Base-by-base conservation (phyloP, 2,329 filamentous ascomycete species). In the Orbilia blumenaviensis region DNA sequence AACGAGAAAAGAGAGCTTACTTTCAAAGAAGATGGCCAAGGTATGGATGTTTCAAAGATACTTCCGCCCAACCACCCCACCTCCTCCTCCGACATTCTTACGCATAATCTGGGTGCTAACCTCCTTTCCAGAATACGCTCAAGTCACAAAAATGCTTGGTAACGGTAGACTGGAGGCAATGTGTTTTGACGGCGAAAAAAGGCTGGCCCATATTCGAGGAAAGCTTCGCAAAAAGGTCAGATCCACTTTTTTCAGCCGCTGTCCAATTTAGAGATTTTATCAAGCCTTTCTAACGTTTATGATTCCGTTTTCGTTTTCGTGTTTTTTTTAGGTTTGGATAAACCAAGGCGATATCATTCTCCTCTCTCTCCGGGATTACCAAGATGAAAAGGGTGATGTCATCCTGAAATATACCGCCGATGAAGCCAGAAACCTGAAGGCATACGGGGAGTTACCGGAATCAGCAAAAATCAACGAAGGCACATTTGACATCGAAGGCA, bases 391-490 rank as follows among this genome's bases (percentile, higher is more conserved):
- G 86, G 92, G 92, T 80, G 92, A 95, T 82, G 92, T 96, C 58
- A 94, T 95, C 83, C 89, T 96, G 83, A 98, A 97, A 87, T 97
- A 97, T 89, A 92, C 89, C 71, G 91, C 93, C 85, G 95, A 99
- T 83, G 95, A 98, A 87, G 95, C 95, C 81, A 91, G 95, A 82
- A 92, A 90, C 80, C 89, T 99, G 82, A 98, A 98, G 87, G 92
- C 93, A 78, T 98, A 98, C 85, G 95, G 95, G 84, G 95, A 99
- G 85, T 88, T 99, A 77, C 95, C 95, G 80, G 95, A 98, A 86
- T 92, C 89, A 82, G 95, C 95, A 84, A 98, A 98, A 91, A 99
- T 99, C 89, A 99, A 99, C 89, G 95, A 99, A 79, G 95, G 98
- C 85, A 96, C 93, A 54, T 96, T 91, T 82, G 89, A 81, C 79